These are phyloP conservation scores for Trichoderma sp. DNA, from an alignment of 2,329 filamentous ascomycete species.

Conservation along the genomic window DNA sequence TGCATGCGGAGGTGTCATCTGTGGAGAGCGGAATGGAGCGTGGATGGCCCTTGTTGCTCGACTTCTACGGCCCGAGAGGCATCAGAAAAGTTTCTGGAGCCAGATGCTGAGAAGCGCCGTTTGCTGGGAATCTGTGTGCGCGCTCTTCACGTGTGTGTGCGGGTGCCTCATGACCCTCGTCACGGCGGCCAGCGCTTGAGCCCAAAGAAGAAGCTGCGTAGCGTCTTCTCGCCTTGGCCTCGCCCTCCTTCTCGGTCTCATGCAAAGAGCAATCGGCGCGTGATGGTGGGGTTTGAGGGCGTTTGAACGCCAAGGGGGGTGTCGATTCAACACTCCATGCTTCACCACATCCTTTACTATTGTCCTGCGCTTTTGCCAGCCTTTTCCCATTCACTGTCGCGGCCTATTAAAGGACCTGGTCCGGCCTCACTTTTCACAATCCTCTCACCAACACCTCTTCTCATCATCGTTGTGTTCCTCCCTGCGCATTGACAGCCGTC, in stretches of 20 bases:
- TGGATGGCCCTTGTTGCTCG: conserved; percentile 10
- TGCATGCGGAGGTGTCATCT: conserved; percentile 16
- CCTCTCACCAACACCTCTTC: conserved; percentile 21
- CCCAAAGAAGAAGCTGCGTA: conserved; percentile 30
- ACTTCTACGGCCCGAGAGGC: conserved; percentile 19
- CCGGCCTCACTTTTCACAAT: conserved; percentile 21
- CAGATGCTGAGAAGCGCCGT: conserved; percentile 11
- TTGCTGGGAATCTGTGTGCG: conserved; percentile 24
- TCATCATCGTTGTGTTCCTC: conserved; percentile 12
- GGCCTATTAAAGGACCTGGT: conserved; percentile 28
- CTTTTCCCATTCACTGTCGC: conserved; percentile 26
- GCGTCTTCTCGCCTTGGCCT: conserved; percentile 22
- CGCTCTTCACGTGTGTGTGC: conserved; percentile 13
- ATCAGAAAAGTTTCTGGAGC: conserved; percentile 19
- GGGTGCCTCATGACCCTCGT: conserved; percentile 28
- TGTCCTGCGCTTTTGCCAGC: neutral
- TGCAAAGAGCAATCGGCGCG: conserved; percentile 29
- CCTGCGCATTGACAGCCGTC: conserved; percentile 5
- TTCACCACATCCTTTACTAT: conserved; percentile 13
- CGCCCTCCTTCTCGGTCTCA: conserved; percentile 28
- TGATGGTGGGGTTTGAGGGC: conserved; percentile 28
- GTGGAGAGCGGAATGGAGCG: conserved; percentile 1
- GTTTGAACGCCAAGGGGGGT: conserved; percentile 14
- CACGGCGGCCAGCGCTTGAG: conserved; percentile 20
- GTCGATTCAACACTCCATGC: conserved; percentile 22